Conservation (phyloP, 805 yeast genomes). For the Saccharomycopsis sp. region DNA sequence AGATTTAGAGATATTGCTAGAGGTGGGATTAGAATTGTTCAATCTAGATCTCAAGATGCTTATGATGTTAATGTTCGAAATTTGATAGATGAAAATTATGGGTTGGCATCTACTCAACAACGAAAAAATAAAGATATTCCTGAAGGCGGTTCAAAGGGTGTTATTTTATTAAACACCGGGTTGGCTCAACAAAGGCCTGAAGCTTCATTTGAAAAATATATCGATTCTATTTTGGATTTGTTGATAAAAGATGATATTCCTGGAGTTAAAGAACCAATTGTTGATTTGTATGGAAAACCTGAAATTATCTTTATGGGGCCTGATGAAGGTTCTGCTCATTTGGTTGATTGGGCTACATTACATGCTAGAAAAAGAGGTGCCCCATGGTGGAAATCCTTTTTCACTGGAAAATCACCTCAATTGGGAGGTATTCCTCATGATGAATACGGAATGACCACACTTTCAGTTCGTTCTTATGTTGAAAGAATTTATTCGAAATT, state of each 20-base stretch:
- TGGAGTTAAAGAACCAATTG: conserved; percentile 74
- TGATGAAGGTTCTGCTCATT: conserved; percentile 96
- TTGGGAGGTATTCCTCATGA: conserved; percentile 98
- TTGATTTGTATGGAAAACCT: conserved; percentile 74
- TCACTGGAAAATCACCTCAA: conserved; percentile 89
- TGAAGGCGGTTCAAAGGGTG: conserved; percentile 99
- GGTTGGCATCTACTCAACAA: conserved; percentile 93
- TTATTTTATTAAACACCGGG: conserved; percentile 75
- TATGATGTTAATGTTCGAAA: conserved; percentile 79
- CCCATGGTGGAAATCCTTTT: conserved; percentile 97
- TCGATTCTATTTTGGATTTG: conserved; percentile 84
- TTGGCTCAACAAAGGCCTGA: conserved; percentile 71
- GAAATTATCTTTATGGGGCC: conserved; percentile 97
- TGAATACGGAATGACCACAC: conserved; percentile 94
- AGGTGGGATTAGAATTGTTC: conserved; percentile 96
- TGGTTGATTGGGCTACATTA: conserved; percentile 94
- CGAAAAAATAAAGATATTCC: conserved; percentile 96
- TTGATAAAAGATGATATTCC: conserved; percentile 64
- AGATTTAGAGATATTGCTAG: conserved; percentile 96
- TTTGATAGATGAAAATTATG: conserved; percentile 93
- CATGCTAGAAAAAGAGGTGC: conserved; percentile 93
- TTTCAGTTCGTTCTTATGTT: conserved; percentile 88
- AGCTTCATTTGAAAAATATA: conserved; percentile 85
- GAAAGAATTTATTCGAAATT: conserved; percentile 80
- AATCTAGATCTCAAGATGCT: conserved; percentile 77